Percentiles rank a stretch among this genome's conserved stretches.
Conservation (phyloP, 1,284 basidiomycete genomes). For the Marasmius fiardii region DNA sequence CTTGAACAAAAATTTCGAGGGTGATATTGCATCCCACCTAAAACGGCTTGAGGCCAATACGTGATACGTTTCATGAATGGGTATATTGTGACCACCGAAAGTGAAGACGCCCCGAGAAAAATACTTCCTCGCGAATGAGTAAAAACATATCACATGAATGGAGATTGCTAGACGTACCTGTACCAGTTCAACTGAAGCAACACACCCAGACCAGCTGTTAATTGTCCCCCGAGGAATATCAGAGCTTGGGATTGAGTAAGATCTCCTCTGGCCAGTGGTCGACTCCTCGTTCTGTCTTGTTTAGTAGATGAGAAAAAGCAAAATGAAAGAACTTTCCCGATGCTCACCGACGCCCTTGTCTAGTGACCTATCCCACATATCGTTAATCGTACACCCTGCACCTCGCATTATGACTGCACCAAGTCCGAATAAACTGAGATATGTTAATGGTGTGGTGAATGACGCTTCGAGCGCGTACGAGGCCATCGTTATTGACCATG, state of each 20-base stretch:
- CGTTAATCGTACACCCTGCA: constrained; percentile 98
- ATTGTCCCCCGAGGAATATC: constrained; percentile 81
- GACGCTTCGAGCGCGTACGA: constrained; percentile 73
- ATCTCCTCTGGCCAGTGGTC: constrained; percentile 79
- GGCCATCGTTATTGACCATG: constrained; percentile 96
- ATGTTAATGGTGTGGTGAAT: constrained; percentile 65
- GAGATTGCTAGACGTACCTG: constrained; percentile 51
- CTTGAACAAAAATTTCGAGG: not conserved
- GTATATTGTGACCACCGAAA: constrained; percentile 87
- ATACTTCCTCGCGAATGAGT: constrained; percentile 55
- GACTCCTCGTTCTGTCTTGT: constrained; percentile 40
- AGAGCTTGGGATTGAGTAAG: constrained; percentile 78
- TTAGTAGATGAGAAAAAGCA: not conserved
- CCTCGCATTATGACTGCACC: constrained; percentile 97
- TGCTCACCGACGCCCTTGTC: constrained; percentile 88
- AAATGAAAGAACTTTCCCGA: not conserved
- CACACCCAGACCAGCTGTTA: constrained; percentile 85
- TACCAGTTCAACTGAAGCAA: constrained; percentile 94
- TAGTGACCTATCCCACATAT: constrained; percentile 95
- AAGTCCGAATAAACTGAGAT: constrained; percentile 81
- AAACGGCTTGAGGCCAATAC: constrained; percentile 93
- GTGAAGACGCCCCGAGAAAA: constrained; percentile 84
- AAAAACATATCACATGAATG: not conserved
- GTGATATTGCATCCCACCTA: constrained; percentile 50
- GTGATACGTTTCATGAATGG: constrained; percentile 98